Percentiles rank a stretch among this genome's conserved stretches.
phyloP scores from a whole-genome alignment of 2,329 filamentous ascomycete species.

The Colletotrichum trifolii region DNA sequence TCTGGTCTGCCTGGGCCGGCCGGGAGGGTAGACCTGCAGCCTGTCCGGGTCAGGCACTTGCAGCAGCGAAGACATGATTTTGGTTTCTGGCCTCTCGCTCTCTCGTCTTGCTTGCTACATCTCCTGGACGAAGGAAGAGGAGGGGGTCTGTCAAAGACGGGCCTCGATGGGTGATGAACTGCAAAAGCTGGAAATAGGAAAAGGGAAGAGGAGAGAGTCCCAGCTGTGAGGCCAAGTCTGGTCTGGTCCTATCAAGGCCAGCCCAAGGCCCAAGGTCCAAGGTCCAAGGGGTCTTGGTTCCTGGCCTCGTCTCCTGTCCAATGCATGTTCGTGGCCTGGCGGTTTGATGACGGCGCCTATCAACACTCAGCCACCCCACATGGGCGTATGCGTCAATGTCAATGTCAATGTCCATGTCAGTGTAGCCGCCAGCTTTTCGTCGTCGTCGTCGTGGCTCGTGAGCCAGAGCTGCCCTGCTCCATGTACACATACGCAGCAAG shows the following conservation, averaged over 20 bases:
- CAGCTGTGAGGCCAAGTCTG: constrained; percentile 9
- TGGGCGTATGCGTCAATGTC: constrained; percentile 13
- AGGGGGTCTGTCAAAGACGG: constrained; percentile 20
- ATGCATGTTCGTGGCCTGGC: constrained; percentile 22
- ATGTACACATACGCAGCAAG: background rate
- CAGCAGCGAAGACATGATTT: constrained; percentile 24
- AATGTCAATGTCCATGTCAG: background rate
- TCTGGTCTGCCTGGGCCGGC: constrained; percentile 32
- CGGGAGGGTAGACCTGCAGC: constrained; percentile 20
- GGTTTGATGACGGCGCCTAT: constrained; percentile 10
- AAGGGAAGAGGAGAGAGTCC: background rate
- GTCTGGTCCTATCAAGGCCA: constrained; percentile 18
- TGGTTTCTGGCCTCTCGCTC: background rate
- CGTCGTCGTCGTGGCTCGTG: background rate
- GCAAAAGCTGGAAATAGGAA: constrained; percentile 10
- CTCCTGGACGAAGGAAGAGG: background rate
- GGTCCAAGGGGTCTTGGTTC: background rate
- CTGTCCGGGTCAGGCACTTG: constrained; percentile 30
- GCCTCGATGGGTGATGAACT: constrained; percentile 32
- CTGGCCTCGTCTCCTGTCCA: constrained; percentile 12
- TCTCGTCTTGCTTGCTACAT: too few relatives aligned
- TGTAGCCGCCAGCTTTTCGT: constrained; percentile 13
- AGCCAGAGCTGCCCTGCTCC: too few relatives aligned
- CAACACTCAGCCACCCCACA: constrained; percentile 8
- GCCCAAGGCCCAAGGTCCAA: background rate